phyloP scores from a whole-genome alignment of 2,329 filamentous ascomycete species.

The Colletotrichum caudatum region DNA sequence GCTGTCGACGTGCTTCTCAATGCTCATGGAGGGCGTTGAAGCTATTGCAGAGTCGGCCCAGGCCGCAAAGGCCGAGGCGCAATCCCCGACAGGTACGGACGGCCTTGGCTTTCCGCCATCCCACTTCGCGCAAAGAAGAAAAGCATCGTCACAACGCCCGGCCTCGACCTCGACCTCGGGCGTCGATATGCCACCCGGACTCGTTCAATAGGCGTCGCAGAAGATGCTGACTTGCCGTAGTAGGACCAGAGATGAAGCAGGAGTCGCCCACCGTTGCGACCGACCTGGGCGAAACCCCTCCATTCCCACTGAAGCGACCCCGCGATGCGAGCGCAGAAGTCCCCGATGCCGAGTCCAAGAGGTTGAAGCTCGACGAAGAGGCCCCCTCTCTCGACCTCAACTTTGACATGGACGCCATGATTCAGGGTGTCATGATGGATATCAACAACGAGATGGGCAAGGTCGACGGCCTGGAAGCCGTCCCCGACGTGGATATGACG shows the following conservation, averaged over 20 bases:
- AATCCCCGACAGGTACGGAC: slow-evolving; percentile 53
- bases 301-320: slow-evolving; percentile 54
- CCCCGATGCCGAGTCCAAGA: slow-evolving; percentile 50
- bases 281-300: slow-evolving; percentile 52
- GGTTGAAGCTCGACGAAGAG: slow-evolving; percentile 40
- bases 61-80: slow-evolving; percentile 50
- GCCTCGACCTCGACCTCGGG: slow-evolving; percentile 29
- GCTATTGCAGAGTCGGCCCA: slow-evolving; percentile 58
- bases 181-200: slow-evolving; percentile 24
- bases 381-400: slow-evolving; percentile 44
- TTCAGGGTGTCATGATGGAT: slow-evolving; percentile 48
- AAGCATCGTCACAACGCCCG: slow-evolving; percentile 26
- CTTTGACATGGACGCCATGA: slow-evolving; percentile 45
- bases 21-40: slow-evolving; percentile 46
- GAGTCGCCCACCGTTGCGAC: slow-evolving; percentile 48
- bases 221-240: slow-evolving; percentile 45
- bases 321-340: slow-evolving; percentile 49
- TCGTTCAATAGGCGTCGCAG: slow-evolving; percentile 26
- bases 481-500: slow-evolving; percentile 46
- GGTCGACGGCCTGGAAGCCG: slow-evolving; percentile 46
- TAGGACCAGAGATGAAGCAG: slow-evolving; percentile 53
- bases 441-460: slow-evolving; percentile 41
- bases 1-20: slow-evolving; percentile 37
- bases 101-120: slow-evolving; percentile 40
- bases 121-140: slow-evolving; percentile 15